Evolutionary conservation across 192 early-diverging fungal species (phyloP).

Genomic region (Coemansia sp.): DNA sequence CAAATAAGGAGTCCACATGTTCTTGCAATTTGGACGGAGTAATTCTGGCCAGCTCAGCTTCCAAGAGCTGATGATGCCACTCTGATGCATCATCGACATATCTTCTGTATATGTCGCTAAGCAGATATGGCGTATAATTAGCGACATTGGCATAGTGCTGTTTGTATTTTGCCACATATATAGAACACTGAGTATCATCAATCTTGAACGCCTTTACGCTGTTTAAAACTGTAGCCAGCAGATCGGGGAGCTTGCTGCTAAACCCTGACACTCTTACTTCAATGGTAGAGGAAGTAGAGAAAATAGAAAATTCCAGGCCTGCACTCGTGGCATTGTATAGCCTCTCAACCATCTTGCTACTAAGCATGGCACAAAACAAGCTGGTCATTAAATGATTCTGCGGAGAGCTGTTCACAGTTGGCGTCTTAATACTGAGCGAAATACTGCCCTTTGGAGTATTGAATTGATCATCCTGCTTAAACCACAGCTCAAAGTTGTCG

Average conservation of each 20-base stretch:
- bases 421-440: conserved; percentile 68
- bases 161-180: neutral
- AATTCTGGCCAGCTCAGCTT: neutral
- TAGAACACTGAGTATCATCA: neutral
- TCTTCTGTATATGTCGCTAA: too few species aligned
- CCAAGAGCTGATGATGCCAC: neutral
- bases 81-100: neutral
- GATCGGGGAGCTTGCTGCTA: neutral
- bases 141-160: neutral
- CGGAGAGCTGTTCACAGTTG: conserved; percentile 85
- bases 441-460: conserved; percentile 74
- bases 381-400: conserved; percentile 72
- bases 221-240: neutral
- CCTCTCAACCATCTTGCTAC: conserved; percentile 83
- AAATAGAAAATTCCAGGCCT: neutral
- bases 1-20: conserved; percentile 11
- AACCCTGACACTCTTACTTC: neutral
- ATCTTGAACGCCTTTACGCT: neutral
- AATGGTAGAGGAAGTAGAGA: conserved; percentile 65
- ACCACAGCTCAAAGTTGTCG: conserved; percentile 71
- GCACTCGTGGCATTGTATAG: conserved; percentile 54
- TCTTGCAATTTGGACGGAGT: conserved; percentile 3
- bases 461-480: conserved; percentile 90
- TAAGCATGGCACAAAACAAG: conserved; percentile 88
- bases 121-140: too few species aligned